Evolutionary conservation across 2,329 filamentous ascomycete species (phyloP).

Genomic region (Aspergillus ruber): DNA sequence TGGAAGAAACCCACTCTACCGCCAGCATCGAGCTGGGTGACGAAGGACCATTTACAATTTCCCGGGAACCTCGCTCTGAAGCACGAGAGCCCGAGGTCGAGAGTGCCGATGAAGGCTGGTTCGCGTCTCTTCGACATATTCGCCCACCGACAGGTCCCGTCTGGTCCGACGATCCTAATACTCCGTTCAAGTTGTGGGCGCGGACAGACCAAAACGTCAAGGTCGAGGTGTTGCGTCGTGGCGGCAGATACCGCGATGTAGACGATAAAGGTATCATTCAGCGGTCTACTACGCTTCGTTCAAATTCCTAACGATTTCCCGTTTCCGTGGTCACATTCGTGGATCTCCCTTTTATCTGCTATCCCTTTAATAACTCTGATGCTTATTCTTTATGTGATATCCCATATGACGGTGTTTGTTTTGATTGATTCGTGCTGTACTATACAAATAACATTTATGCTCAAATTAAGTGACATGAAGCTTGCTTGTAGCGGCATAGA

Average conservation of each 20-base stretch:
- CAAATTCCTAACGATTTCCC: background rate
- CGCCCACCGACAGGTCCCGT: conserved; percentile 10
- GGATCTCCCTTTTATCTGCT: background rate
- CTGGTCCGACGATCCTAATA: conserved; percentile 31
- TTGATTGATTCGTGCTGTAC: background rate
- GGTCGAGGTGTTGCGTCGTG: conserved; percentile 22
- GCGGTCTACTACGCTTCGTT: conserved; percentile 4
- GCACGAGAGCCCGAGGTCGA: conserved; percentile 3
- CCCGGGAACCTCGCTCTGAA: background rate
- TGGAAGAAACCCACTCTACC: conserved; percentile 22
- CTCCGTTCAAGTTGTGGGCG: conserved; percentile 35
- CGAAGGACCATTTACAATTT: conserved; percentile 10
- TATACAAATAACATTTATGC: too few species aligned
- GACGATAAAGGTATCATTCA: conserved; percentile 30
- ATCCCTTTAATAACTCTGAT: background rate
- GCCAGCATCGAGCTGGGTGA: conserved; percentile 35
- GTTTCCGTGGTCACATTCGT: background rate
- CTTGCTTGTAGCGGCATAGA: too few species aligned
- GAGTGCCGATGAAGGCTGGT: conserved; percentile 22
- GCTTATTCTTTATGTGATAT: background rate
- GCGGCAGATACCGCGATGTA: conserved; percentile 18
- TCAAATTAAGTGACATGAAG: too few species aligned
- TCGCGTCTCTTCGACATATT: conserved; percentile 21
- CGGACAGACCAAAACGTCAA: conserved; percentile 26
- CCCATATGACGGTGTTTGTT: background rate